These are phyloP conservation scores for Fomitopsis schrenkii DNA, from an alignment of 1,284 basidiomycete species.

Conservation along the genomic window DNA sequence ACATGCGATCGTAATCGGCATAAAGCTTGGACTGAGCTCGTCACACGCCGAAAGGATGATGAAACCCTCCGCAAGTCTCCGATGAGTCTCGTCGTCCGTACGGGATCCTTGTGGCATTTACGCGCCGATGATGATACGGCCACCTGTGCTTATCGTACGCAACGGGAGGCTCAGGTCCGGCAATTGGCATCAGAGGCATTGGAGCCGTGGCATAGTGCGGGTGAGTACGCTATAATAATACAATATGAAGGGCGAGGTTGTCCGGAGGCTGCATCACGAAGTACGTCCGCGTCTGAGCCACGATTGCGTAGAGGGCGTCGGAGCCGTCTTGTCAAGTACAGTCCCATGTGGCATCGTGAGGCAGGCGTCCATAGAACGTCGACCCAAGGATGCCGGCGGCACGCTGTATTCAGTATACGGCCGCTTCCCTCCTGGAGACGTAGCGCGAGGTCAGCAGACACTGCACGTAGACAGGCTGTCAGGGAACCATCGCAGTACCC, in stretches of 20 bases:
- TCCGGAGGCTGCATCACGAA: neutral
- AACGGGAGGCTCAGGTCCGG: neutral
- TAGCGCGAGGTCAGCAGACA: neutral
- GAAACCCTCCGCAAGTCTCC: neutral
- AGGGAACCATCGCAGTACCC: conserved; percentile 1
- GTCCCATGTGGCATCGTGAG: neutral
- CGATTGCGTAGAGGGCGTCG: neutral
- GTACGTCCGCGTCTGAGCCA: neutral
- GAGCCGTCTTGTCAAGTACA: neutral
- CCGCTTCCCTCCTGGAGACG: conserved; percentile 6
- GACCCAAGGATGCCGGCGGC: neutral
- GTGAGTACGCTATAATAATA: neutral
- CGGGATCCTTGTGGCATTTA: neutral
- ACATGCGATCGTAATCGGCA: neutral
- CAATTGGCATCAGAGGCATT: neutral
- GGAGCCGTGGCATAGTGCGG: neutral
- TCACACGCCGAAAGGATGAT: conserved; percentile 4
- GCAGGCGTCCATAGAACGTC: neutral
- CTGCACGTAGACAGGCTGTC: neutral
- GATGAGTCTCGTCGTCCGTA: neutral
- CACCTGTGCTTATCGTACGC: conserved; percentile 3
- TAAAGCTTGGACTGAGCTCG: conserved; percentile 8
- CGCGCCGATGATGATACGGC: conserved; percentile 7
- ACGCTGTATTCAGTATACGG: neutral
- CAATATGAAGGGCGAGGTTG: neutral